These are phyloP conservation scores for Trypethelium eluteriae DNA, from an alignment of 495 filamentous ascomycete species.

Conservation along the genomic window DNA sequence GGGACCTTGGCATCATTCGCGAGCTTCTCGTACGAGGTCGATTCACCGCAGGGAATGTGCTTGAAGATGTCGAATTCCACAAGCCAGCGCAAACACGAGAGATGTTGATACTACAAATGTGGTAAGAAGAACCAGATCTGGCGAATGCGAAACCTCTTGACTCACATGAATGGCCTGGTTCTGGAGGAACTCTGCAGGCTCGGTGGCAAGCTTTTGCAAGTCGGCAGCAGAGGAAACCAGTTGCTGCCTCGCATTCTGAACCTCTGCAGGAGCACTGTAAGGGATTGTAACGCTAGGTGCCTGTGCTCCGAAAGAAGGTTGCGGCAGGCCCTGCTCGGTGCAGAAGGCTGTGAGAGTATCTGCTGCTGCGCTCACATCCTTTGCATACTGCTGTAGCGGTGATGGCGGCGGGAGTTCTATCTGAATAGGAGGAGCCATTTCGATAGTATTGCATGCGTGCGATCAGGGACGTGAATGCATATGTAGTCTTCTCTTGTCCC, in stretches of 20 bases:
- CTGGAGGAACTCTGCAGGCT: not conserved
- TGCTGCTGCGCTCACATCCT: conserved; percentile 4
- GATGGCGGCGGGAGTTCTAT: not conserved
- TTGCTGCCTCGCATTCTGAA: not conserved
- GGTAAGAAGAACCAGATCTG: not conserved
- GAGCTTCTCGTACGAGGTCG: conserved; percentile 29
- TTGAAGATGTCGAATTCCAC: conserved; percentile 30
- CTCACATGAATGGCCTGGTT: conserved; percentile 2
- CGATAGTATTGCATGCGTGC: not conserved
- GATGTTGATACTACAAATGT: conserved; percentile 23
- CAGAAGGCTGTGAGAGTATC: not conserved
- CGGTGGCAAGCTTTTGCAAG: not conserved
- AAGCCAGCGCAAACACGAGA: conserved; percentile 28
- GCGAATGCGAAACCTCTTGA: not conserved
- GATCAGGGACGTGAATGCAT: not conserved
- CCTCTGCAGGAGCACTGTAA: not conserved
- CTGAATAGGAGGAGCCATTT: not conserved
- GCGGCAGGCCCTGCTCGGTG: not conserved
- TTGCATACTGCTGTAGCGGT: conserved; percentile 1
- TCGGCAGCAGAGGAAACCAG: not conserved
- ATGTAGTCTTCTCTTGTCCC: not conserved
- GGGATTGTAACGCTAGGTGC: not conserved
- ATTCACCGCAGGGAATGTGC: conserved; percentile 26
- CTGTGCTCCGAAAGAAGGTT: not conserved
- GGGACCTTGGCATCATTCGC: conserved; percentile 27